Evolutionary conservation across 495 filamentous ascomycete genomes (phyloP), one percentile per base, ranked within the genome.

Genomic region (Cercophora sp.): DNA sequence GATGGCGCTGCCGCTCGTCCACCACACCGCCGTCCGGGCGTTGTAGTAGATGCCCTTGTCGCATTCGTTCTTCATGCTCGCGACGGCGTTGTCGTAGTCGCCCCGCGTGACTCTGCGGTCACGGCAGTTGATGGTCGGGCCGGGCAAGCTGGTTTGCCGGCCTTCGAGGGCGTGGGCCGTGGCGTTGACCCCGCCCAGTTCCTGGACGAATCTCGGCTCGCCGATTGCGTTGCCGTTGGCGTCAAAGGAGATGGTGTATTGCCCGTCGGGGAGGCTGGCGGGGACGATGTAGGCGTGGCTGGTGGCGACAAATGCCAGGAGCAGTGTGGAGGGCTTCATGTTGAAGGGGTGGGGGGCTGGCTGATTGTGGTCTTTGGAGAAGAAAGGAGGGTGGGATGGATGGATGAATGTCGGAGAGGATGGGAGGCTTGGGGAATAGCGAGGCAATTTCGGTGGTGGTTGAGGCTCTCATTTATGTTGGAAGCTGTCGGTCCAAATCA

Each of bases 231-330:
- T 29, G 32, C 48, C 48, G 34, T 26, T 23, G 13, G 19, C 35
- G 34, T 41, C 35, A 15, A 41, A 40, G 20, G 48, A 8, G n/a
- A 51, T 36, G 0, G 34, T 40, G 48, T 51, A 51, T 13, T 40
- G 23, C 8, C 48, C 48, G 1, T 32, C 16, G 16, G 48, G 34
- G 16, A 23, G 48, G 32, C 41, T 26, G 18, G 35, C 23, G 15
- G 48, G 48, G 23, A 51, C 16, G 34, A 32, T 41, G 48, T 40
- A 41, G 22, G 34, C 35, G 6, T 13, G 15, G 8, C 18, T 13
- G n/a, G 43, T 20, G 26, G 43, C 16, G 2, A 26, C 15, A 8
- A 19, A 15, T 8, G 23, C 5, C 24, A 46, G 24, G 19, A 46
- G 43, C 24, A 15, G 10, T 15, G 31, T 18, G 19, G 23, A 23